Evolutionary conservation across 345 rosid species (phyloP).

Genomic region (Brassica incana): DNA sequence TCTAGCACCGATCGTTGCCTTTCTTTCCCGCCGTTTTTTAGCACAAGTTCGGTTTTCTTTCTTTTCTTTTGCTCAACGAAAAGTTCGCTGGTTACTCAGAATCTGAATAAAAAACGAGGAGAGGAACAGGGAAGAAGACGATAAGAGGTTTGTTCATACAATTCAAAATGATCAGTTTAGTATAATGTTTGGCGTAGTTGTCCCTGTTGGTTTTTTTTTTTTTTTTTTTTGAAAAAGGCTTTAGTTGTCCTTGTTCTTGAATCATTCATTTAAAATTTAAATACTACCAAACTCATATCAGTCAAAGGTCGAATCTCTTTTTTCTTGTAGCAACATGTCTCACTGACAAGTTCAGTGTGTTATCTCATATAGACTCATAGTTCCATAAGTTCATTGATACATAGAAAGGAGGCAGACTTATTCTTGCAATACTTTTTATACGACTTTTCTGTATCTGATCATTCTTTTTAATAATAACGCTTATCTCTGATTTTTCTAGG

Average conservation of each 20-base stretch:
- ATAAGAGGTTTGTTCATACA: background rate
- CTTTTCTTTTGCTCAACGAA: background rate
- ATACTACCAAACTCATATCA: background rate
- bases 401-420: background rate
- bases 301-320: background rate
- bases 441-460: background rate
- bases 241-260: background rate
- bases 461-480: background rate
- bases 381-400: background rate
- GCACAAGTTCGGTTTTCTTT: background rate
- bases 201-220: too few relatives aligned
- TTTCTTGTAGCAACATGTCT: background rate
- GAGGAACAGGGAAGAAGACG: background rate
- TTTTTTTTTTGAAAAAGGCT: too few relatives aligned
- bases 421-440: background rate
- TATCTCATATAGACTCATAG: background rate
- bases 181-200: too few relatives aligned
- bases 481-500: conserved; percentile 1
- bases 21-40: too few relatives aligned
- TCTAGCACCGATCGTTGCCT: too few relatives aligned
- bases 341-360: background rate
- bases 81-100: background rate
- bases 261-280: background rate
- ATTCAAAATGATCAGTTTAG: background rate
- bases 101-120: background rate